Percentiles rank a stretch among this genome's conserved stretches.
These are phyloP conservation scores for Neurospora sp. DNA, from an alignment of 495 filamentous ascomycete species.

Conservation along the genomic window DNA sequence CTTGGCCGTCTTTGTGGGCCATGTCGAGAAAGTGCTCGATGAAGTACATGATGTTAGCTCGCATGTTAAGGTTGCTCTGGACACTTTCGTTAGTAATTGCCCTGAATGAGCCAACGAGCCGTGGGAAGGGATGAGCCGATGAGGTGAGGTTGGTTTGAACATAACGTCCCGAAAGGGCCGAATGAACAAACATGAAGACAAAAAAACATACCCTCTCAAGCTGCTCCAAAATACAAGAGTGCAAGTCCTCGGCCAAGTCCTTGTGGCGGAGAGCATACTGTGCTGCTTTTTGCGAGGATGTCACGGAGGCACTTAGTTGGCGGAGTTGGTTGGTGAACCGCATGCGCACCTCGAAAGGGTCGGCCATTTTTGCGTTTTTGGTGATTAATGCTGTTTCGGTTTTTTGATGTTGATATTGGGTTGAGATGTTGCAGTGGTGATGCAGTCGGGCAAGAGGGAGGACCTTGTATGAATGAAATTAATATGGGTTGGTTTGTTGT, in stretches of 20 bases:
- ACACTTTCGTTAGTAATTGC: too few relatives aligned
- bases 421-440: background rate
- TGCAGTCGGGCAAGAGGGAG: conserved; percentile 1
- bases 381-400: background rate
- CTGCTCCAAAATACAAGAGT: conserved; percentile 94
- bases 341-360: conserved; percentile 97
- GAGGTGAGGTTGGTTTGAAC: background rate
- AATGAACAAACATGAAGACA: background rate
- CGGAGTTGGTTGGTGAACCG: conserved; percentile 84
- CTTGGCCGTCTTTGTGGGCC: conserved; percentile 61
- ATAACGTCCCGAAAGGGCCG: background rate
- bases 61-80: conserved; percentile 86
- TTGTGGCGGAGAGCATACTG: conserved; percentile 87
- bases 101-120: background rate
- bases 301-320: conserved; percentile 78
- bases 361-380: conserved; percentile 49
- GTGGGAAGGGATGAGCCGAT: background rate
- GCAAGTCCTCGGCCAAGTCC: conserved; percentile 91
- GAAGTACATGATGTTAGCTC: conserved; percentile 99
- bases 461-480: background rate
- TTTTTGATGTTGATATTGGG: background rate
- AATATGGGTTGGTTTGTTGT: background rate
- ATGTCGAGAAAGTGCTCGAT: conserved; percentile 90
- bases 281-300: conserved; percentile 82
- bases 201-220: conserved; percentile 57